These are phyloP conservation scores for Umbelopsis sp. DNA, from an alignment of 192 early-diverging fungal species.

Conservation along the genomic window DNA sequence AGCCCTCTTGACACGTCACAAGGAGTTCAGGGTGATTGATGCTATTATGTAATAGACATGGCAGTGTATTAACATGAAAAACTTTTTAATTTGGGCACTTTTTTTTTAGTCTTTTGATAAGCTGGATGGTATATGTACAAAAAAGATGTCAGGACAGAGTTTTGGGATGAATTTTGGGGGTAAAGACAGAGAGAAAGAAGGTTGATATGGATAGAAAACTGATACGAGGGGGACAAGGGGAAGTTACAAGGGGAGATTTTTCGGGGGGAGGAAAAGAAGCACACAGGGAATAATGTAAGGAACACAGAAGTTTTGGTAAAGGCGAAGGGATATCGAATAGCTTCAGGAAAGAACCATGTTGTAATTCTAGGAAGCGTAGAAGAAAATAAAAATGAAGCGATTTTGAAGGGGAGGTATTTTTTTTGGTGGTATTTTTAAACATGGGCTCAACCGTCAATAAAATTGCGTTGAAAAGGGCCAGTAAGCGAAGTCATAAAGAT, in stretches of 20 bases:
- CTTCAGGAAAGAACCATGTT: not conserved
- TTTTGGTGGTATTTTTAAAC: not conserved
- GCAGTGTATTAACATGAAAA: too few relatives aligned
- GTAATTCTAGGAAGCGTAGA: too few relatives aligned
- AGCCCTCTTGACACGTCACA: too few relatives aligned
- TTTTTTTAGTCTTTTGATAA: conserved; percentile 6
- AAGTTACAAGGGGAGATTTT: not conserved
- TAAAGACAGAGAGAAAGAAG: not conserved
- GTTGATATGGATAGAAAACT: not conserved
- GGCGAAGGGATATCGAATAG: not conserved
- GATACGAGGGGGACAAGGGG: not conserved
- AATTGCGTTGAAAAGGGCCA: not conserved
- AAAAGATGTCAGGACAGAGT: not conserved
- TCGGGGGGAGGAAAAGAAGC: conserved; percentile 1
- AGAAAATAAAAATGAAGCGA: too few relatives aligned
- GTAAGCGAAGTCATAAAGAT: not conserved
- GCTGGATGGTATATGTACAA: conserved; percentile 7
- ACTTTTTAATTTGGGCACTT: not conserved
- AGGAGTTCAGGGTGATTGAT: too few relatives aligned
- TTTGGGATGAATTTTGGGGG: not conserved
- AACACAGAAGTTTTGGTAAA: not conserved
- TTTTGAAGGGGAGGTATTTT: too few relatives aligned
- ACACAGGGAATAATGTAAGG: conserved; percentile 12
- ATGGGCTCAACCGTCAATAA: too few relatives aligned
- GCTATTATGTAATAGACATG: too few relatives aligned